Base-by-base conservation (phyloP, 2,329 filamentous ascomycete genomes). In the Verticillium albo-atrum region DNA sequence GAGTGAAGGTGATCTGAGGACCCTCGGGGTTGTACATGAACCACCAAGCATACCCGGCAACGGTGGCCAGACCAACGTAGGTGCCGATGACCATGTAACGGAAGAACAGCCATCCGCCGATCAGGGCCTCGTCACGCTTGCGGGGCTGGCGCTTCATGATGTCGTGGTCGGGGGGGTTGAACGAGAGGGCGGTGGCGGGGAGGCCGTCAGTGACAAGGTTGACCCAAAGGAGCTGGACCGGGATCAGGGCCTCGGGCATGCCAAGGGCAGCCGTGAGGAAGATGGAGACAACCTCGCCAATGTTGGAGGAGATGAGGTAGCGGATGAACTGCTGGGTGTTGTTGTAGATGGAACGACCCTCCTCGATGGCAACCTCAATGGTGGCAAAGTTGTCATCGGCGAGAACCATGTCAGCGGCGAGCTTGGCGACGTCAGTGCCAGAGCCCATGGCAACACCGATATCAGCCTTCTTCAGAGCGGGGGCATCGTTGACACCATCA, bases 301-400 rank as follows among this genome's bases (percentile, higher is more conserved):
- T 99, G 80, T 99, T 99, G 64, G 94, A 98, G 9, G 94, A 98
- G 74, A 99, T 99, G 62, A 99, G 85, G 75, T 99, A 99, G 55
- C 96, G 91, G 77, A 99, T 99, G 77, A 99, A 99, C 74, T 99
- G 95, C 74, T 99, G 95, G 6, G 95, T 99, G 82, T 99, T 99
- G 88, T 95, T 98, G 85, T 97, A 99, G 77, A 99, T 99, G 64
- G 93, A 93, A 63, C 95, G 90, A 58, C 95, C 95, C 77, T 99
- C 95, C 74, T 99, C 95, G 64, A 99, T 93, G 55, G 95, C 95
- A 59, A 92, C 83, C 74, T 97, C 91, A 67, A 99, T 99, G 3
- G 95, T 99, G 63, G 95, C 95, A 75, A 99, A 99, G 82, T 99
- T 99, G 78, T 97, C 92, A 77, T 99, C 96, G 27, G 93, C 91